Base-by-base conservation (phyloP, 2,329 filamentous ascomycete species). In the Nigrospora osmanthi region DNA sequence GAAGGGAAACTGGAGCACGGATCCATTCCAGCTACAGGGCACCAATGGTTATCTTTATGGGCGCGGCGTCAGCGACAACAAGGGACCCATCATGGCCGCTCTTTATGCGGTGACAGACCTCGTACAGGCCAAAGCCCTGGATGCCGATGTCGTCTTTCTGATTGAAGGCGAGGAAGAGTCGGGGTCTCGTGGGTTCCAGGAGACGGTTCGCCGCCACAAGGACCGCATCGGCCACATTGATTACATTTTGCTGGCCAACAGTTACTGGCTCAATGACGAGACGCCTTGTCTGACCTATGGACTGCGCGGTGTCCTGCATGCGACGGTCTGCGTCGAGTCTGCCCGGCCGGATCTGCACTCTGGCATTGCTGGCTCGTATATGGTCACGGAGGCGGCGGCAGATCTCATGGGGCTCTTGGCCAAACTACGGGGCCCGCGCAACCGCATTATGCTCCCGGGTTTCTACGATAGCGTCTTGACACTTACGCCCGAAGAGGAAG, bases 81-180 rank as follows among this genome's bases (percentile, higher is more conserved):
- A 98, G 63, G 93, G 94, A 0, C 93, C 93, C 0, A 89, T 96
- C 48, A 80, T 98, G 58, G 91, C 94, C 2, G 93, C 93, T 1
- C 75, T 98, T 0, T 97, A 94, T 59, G 93, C 91, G 0, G 91
- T 94, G 1, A 88, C 91, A 0, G 91, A 97, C 56, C 71, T 98
- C 4, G 81, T 87, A 51, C 84, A 91, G 51, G 81, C 86, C n/a
- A 88, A 95, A 55, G 76, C 80, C 15, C 74, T 98, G 1, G 84
- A 85, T 43, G 89, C 89, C 35, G 90, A 98, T 54, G 83, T 98
- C 45, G 77, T 95, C 28, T 98, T 98, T 58, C 68, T 98, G 4
- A 94, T 98, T 40, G 93, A 98, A 60, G 93, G 93, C 12, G 93
- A 98, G 61, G 93, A 98, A 65, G 93, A 98, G 62, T 90, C 86